phyloP scores from a whole-genome alignment of 257 asterid species.

The Linderniella brevidens region DNA sequence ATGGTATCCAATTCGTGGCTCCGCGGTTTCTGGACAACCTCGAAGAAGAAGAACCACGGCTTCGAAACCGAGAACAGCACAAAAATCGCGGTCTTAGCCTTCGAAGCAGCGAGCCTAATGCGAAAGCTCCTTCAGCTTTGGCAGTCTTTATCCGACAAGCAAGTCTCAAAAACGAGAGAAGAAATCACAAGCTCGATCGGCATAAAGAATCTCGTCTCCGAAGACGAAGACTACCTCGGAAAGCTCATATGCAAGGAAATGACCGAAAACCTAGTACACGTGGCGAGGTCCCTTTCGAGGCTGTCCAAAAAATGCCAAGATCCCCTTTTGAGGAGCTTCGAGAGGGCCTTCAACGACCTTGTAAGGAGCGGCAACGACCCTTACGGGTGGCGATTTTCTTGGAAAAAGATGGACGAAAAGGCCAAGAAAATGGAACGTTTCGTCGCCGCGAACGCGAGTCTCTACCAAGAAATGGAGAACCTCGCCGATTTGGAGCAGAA shows the following conservation, averaged over 20 bases:
- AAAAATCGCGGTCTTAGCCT: slow-evolving; percentile 63
- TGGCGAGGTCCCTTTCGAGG: slow-evolving; percentile 45
- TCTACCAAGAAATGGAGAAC: slow-evolving; percentile 73
- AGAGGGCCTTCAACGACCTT: slow-evolving; percentile 59
- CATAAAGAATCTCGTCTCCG: slow-evolving; percentile 49
- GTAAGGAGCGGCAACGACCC: slow-evolving; percentile 30
- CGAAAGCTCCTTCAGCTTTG: slow-evolving; percentile 67
- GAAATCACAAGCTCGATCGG: slow-evolving; percentile 53
- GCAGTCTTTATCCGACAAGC: slow-evolving; percentile 67
- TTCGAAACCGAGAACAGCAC: slow-evolving; percentile 25
- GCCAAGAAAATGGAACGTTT: slow-evolving; percentile 59
- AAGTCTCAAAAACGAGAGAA: slow-evolving; percentile 47
- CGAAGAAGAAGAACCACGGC: slow-evolving; percentile 42
- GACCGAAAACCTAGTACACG: slow-evolving; percentile 44
- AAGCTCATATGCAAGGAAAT: slow-evolving; percentile 49
- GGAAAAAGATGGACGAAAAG: slow-evolving; percentile 69
- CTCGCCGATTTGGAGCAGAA: slow-evolving; percentile 73
- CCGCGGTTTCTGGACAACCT: slow-evolving; percentile 45
- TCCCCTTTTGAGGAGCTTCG: slow-evolving; percentile 62
- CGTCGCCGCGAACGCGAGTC: slow-evolving; percentile 27
- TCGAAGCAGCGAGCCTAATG: slow-evolving; percentile 85
- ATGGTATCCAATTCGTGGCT: slow-evolving; percentile 82
- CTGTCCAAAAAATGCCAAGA: slow-evolving; percentile 62
- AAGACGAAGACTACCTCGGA: slow-evolving; percentile 48
- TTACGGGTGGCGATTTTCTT: slow-evolving; percentile 51